These are phyloP conservation scores for Phialophora tarda DNA, from an alignment of 2,329 filamentous ascomycete genomes.

Conservation along the genomic window DNA sequence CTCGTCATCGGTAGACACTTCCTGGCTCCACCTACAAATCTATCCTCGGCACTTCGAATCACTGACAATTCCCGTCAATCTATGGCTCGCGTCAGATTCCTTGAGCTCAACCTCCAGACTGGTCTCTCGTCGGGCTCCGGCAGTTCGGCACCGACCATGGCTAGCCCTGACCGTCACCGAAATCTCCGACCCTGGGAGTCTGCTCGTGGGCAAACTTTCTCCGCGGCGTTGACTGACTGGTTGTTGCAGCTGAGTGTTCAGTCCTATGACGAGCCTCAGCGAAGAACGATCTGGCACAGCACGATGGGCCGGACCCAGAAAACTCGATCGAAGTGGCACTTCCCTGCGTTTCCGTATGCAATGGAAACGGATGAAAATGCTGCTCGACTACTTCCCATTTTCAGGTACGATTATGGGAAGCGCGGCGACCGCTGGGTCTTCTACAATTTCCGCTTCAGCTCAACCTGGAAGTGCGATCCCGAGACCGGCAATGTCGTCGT, in stretches of 20 bases:
- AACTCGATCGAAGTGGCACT: background rate
- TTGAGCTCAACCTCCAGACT: background rate
- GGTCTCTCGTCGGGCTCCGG: background rate
- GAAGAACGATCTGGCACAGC: background rate
- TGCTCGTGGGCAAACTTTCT: background rate
- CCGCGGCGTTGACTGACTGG: background rate
- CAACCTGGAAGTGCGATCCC: slow-evolving; percentile 2
- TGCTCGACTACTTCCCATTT: background rate
- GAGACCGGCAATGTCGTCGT: slow-evolving; percentile 3
- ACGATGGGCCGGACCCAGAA: background rate
- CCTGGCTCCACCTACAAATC: background rate
- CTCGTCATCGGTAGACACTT: background rate
- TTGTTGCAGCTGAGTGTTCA: background rate
- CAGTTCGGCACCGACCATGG: background rate
- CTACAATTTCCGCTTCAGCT: background rate
- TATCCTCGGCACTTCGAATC: background rate
- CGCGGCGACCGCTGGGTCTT: slow-evolving; percentile 5
- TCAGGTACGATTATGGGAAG: background rate
- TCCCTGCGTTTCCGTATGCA: background rate
- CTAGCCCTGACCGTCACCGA: background rate
- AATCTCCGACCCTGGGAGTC: background rate
- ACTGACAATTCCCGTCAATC: background rate
- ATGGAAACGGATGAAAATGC: background rate
- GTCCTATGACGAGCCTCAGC: background rate
- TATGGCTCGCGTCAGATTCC: background rate